These are phyloP conservation scores for Mycena citricolor DNA, from an alignment of 1,284 basidiomycete genomes.

Conservation along the genomic window DNA sequence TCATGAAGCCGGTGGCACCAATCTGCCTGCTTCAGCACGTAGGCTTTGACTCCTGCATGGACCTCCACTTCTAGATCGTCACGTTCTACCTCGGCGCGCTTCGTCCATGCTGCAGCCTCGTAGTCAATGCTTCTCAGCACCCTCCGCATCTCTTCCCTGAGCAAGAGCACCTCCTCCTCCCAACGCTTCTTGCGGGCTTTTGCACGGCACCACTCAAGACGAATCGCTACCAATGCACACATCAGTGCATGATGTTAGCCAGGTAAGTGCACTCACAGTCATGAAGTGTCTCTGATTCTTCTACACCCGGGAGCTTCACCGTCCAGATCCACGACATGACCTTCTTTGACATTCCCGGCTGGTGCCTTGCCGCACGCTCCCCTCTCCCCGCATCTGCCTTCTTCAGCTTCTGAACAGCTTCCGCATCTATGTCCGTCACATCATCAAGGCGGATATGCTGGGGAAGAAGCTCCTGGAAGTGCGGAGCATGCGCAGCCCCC, in stretches of 20 bases:
- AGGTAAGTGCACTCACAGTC: no score
- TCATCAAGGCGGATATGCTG: slow-evolving; percentile 4
- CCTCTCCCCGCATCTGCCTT: neutral
- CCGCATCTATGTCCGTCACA: slow-evolving; percentile 4
- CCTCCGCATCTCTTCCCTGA: slow-evolving; percentile 8
- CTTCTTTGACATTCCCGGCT: neutral
- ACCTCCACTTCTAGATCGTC: no score
- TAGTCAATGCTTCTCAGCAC: neutral
- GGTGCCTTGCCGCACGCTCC: neutral
- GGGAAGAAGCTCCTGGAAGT: neutral
- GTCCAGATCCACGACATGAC: slow-evolving; percentile 19
- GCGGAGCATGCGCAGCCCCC: neutral
- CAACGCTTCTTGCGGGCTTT: slow-evolving; percentile 4
- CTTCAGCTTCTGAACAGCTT: neutral
- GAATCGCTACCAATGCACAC: no score
- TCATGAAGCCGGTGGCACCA: no score
- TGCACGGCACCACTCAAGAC: slow-evolving; percentile 3
- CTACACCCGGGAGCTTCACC: neutral
- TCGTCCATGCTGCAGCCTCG: no score
- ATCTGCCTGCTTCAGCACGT: no score
- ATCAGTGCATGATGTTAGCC: no score
- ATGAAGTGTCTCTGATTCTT: neutral
- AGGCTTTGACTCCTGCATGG: no score
- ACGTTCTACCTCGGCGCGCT: no score
- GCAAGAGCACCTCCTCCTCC: slow-evolving; percentile 3